A percentile compares a stretch with the other conserved stretches of the same genome.
Conservation (phyloP, 495 filamentous ascomycete species). For the Xylaria castorea region DNA sequence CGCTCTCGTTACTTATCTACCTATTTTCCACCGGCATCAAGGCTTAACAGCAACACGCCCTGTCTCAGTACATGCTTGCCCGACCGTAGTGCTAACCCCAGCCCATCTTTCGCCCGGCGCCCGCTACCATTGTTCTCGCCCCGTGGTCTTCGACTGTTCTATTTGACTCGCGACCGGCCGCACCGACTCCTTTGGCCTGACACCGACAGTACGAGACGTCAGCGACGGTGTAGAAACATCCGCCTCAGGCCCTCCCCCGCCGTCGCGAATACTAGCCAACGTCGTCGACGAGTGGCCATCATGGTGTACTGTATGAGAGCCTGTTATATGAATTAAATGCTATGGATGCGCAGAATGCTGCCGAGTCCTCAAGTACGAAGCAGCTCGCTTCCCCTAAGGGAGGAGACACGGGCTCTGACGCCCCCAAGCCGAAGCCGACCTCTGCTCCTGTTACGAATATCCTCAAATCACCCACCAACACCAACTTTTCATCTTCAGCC, state of each 20-base stretch:
- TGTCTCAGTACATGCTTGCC: constrained; percentile 11
- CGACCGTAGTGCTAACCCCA: constrained; percentile 16
- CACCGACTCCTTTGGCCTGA: constrained; percentile 25
- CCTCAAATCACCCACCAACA: constrained; percentile 28
- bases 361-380: constrained; percentile 62
- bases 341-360: constrained; percentile 67
- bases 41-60: constrained; percentile 5
- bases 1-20: constrained; percentile 18
- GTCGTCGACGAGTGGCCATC: constrained; percentile 54
- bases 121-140: constrained; percentile 4
- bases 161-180: constrained; percentile 36
- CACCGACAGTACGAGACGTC: constrained; percentile 13
- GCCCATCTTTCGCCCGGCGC: constrained; percentile 14
- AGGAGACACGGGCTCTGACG: constrained; percentile 50
- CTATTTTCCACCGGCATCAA: background rate
- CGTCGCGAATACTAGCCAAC: constrained; percentile 20
- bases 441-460: constrained; percentile 34
- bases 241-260: constrained; percentile 20
- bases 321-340: constrained; percentile 59
- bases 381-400: constrained; percentile 57
- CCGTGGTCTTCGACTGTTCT: constrained; percentile 22
- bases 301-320: constrained; percentile 58
- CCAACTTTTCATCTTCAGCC: constrained; percentile 26
- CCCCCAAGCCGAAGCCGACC: constrained; percentile 39
- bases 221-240: constrained; percentile 14